Conservation (phyloP, 345 rosid genomes). For the Xanthoceras sorbifolium region DNA sequence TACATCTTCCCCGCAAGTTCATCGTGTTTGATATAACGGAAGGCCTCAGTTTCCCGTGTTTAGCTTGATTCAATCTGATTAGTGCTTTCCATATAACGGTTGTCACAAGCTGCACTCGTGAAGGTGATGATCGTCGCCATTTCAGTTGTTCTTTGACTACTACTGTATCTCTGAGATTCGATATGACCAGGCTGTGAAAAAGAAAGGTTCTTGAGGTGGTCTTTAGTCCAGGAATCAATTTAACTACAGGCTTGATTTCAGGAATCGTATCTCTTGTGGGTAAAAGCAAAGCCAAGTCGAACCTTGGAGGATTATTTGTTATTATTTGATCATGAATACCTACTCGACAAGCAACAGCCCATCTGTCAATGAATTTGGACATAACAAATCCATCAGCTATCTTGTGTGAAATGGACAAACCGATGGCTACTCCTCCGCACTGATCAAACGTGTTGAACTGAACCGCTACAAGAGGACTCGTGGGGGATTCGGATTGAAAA, state of each 20-base stretch:
- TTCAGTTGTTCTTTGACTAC: neutral
- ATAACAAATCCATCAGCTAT: conserved; percentile 16
- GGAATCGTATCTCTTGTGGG: neutral
- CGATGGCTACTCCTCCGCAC: too few species aligned
- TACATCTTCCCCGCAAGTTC: conserved; percentile 16
- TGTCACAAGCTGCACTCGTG: neutral
- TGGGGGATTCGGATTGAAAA: too few species aligned
- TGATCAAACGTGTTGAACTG: too few species aligned
- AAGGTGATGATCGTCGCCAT: neutral
- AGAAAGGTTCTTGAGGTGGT: neutral
- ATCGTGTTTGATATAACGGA: conserved; percentile 7
- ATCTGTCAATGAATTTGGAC: neutral
- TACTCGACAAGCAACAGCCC: conserved; percentile 15
- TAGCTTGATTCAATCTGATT: neutral
- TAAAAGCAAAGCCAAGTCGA: neutral
- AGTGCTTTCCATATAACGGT: conserved; percentile 17
- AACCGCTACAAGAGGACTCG: too few species aligned
- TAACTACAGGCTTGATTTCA: neutral
- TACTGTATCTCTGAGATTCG: neutral
- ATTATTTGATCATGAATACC: neutral
- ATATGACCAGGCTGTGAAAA: neutral
- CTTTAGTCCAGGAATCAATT: neutral
- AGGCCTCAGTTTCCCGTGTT: conserved; percentile 21
- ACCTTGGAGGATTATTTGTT: neutral
- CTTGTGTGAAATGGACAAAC: too few species aligned